These are phyloP conservation scores for Tolypocladium pustulatum DNA, from an alignment of 2,329 filamentous ascomycete species.

Conservation along the genomic window DNA sequence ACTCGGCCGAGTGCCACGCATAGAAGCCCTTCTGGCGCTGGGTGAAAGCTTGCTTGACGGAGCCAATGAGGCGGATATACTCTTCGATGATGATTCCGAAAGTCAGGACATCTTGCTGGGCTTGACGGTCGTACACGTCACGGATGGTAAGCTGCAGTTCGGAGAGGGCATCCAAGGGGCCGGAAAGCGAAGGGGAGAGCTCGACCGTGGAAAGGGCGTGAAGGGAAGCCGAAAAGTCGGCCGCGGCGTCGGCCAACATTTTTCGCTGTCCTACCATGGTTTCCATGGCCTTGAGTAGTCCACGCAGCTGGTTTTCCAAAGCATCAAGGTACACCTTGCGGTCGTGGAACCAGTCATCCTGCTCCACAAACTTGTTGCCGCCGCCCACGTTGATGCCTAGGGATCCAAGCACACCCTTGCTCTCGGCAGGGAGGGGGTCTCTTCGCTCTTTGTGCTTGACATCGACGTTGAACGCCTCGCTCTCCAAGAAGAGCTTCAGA, in stretches of 20 bases:
- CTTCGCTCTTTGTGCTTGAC: slow-evolving; percentile 96
- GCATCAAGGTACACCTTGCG: slow-evolving; percentile 91
- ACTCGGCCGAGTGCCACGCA: slow-evolving; percentile 84
- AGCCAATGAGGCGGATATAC: slow-evolving; percentile 92
- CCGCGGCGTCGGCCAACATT: slow-evolving; percentile 83
- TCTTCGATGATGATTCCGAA: slow-evolving; percentile 97
- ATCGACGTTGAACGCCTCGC: slow-evolving; percentile 89
- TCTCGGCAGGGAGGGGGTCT: slow-evolving; percentile 76
- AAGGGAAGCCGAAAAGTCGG: slow-evolving; percentile 87
- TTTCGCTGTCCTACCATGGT: slow-evolving; percentile 86
- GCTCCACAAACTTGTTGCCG: slow-evolving; percentile 85
- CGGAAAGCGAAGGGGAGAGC: slow-evolving; percentile 77
- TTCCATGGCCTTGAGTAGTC: slow-evolving; percentile 86
- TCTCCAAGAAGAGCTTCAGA: slow-evolving; percentile 93
- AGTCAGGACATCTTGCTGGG: slow-evolving; percentile 91
- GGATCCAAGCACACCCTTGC: slow-evolving; percentile 84
- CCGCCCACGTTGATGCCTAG: slow-evolving; percentile 70
- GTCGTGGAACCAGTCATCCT: slow-evolving; percentile 99
- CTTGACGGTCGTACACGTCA: slow-evolving; percentile 92
- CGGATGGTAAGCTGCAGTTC: slow-evolving; percentile 89
- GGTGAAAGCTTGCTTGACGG: slow-evolving; percentile 83
- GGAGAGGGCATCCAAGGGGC: slow-evolving; percentile 80
- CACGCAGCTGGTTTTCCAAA: slow-evolving; percentile 81
- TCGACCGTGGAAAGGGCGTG: slow-evolving; percentile 88
- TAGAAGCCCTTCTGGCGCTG: slow-evolving; percentile 95